These are phyloP conservation scores for Fusarium kyushuense DNA, from an alignment of 2,329 filamentous ascomycete species.

Conservation along the genomic window DNA sequence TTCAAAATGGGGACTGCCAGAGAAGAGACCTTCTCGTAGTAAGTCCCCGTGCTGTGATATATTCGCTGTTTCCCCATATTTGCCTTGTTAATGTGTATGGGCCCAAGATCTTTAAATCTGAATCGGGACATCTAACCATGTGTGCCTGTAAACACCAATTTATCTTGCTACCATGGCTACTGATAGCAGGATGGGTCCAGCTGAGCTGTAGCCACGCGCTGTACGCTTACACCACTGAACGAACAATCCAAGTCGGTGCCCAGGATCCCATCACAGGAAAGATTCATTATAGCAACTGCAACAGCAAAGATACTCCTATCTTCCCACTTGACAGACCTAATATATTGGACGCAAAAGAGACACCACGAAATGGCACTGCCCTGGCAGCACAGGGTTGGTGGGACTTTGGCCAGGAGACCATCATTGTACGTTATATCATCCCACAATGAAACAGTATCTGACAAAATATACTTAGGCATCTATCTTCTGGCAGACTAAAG, in stretches of 20 bases:
- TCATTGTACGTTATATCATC: not conserved
- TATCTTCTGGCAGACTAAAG: constrained; percentile 11
- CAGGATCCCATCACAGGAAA: constrained; percentile 3
- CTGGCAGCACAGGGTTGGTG: constrained; percentile 16
- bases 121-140: not conserved
- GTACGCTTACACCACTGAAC: constrained; percentile 3
- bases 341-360: not conserved
- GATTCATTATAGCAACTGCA: constrained; percentile 8
- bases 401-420: not conserved
- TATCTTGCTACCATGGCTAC: not conserved
- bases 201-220: not conserved
- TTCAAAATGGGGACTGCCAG: not conserved
- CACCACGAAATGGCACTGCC: not conserved
- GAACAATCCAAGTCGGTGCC: constrained; percentile 12
- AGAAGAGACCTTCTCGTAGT: too few species aligned
- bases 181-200: not conserved
- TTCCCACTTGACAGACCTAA: constrained; percentile 11
- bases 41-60: not conserved
- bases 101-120: not conserved
- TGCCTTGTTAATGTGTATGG: not conserved
- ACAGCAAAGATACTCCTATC: not conserved
- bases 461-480: not conserved
- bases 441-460: accelerated
- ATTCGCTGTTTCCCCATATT: not conserved
- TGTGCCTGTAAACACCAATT: accelerated